phyloP scores from a whole-genome alignment of 805 yeast genomes.

The Dipodascus geniculatus region DNA sequence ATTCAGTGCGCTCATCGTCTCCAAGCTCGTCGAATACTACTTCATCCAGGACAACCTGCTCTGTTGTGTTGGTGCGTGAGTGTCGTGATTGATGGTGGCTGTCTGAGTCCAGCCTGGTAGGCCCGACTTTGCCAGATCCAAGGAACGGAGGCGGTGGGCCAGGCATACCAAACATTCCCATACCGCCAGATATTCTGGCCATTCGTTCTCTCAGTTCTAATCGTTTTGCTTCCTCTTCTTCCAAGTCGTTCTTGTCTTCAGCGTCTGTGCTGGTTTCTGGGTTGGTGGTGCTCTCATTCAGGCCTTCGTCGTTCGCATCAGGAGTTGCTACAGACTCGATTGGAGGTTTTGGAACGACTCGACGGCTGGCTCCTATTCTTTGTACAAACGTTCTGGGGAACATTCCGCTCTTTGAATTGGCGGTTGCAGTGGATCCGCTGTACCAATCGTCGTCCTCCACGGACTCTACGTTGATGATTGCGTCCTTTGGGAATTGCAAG shows the following conservation, averaged over 20 bases:
- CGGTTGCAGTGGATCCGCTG: conserved; percentile 47
- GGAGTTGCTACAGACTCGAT: neutral
- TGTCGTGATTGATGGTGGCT: neutral
- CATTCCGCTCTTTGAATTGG: conserved; percentile 45
- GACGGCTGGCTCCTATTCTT: conserved; percentile 5
- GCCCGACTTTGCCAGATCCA: conserved; percentile 2
- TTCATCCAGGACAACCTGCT: neutral
- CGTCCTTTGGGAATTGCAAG: conserved; percentile 55
- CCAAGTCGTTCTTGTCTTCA: conserved; percentile 27
- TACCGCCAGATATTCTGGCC: conserved; percentile 87
- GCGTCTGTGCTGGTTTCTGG: conserved; percentile 23
- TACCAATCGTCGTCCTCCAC: conserved; percentile 92
- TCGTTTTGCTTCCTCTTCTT: conserved; percentile 46
- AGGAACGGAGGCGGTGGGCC: conserved; percentile 16
- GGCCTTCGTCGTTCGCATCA: neutral
- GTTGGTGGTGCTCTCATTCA: conserved; percentile 2
- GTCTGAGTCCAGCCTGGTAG: neutral
- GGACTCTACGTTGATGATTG: conserved; percentile 59
- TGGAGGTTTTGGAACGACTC: conserved; percentile 6
- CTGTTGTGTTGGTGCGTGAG: neutral
- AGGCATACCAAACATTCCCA: conserved; percentile 33
- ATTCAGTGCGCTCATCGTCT: conserved; percentile 20
- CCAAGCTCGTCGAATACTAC: conserved; percentile 15
- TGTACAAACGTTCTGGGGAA: conserved; percentile 82
- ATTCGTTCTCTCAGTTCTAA: conserved; percentile 76